A percentile compares a stretch with the other conserved stretches of the same genome.
These are phyloP conservation scores for Fragosphaeria purpurea DNA, from an alignment of 2,329 filamentous ascomycete genomes.

Conservation along the genomic window DNA sequence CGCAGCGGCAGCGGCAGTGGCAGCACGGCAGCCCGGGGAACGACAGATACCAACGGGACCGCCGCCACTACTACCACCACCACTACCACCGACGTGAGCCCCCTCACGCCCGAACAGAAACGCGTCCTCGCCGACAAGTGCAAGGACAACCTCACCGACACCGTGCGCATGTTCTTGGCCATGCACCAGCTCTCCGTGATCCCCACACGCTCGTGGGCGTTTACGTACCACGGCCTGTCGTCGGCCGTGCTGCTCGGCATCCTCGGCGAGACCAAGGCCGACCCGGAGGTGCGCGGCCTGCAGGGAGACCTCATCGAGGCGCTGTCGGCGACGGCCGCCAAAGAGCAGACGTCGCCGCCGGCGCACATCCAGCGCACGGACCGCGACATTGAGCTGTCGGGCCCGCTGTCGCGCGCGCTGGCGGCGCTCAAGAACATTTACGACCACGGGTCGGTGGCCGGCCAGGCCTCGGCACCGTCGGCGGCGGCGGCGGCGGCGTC, in stretches of 20 bases:
- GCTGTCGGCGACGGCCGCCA: constrained; percentile 53
- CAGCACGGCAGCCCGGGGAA: too few relatives aligned
- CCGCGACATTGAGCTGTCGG: constrained; percentile 52
- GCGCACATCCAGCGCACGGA: constrained; percentile 44
- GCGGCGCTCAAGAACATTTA: constrained; percentile 56
- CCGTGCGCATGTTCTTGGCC: constrained; percentile 57
- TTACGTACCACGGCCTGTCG: constrained; percentile 57
- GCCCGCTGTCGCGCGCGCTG: constrained; percentile 50
- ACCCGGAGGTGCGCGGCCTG: constrained; percentile 52
- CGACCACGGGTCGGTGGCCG: constrained; percentile 50
- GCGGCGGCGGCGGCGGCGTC: not conserved
- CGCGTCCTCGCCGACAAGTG: constrained; percentile 46
- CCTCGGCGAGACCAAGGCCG: constrained; percentile 51
- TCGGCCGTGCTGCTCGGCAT: constrained; percentile 56
- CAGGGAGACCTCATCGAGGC: constrained; percentile 56
- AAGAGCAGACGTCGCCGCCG: constrained; percentile 45
- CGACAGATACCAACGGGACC: too few relatives aligned
- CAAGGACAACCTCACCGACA: constrained; percentile 53
- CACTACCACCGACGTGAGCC: not conserved
- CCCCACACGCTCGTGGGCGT: constrained; percentile 57
- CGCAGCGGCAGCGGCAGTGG: constrained; percentile 33
- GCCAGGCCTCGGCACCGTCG: constrained; percentile 18
- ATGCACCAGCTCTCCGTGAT: constrained; percentile 61
- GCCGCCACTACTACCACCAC: too few relatives aligned
- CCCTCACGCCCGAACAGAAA: constrained; percentile 43